phyloP scores from a whole-genome alignment of 2,329 filamentous ascomycete species.

The Cercospora janseana region DNA sequence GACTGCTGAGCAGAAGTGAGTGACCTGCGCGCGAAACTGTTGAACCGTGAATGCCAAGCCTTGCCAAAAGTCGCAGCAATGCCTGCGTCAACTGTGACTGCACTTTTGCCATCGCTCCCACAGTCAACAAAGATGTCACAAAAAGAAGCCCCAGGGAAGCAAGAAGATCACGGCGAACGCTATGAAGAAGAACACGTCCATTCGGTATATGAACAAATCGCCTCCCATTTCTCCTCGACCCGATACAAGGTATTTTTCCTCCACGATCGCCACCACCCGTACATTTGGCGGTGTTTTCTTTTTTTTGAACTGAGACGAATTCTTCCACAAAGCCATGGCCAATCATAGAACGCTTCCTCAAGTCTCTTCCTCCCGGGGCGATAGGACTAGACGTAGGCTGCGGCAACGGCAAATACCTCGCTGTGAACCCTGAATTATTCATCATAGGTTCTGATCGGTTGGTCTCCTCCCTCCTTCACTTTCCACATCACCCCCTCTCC shows the following conservation, averaged over 20 bases:
- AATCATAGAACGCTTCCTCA: constrained; percentile 76
- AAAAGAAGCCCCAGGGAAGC: background rate
- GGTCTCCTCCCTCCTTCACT: constrained; percentile 29
- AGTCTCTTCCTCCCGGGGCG: constrained; percentile 62
- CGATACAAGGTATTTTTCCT: constrained; percentile 71
- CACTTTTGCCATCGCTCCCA: background rate
- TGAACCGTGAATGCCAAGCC: background rate
- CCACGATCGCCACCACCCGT: too few species aligned
- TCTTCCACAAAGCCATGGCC: constrained; percentile 76
- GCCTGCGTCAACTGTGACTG: background rate
- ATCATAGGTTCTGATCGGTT: constrained; percentile 84
- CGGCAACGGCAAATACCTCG: constrained; percentile 93
- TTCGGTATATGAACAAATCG: constrained; percentile 83
- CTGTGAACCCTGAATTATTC: constrained; percentile 72
- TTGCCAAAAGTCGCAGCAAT: background rate
- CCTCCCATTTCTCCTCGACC: constrained; percentile 78
- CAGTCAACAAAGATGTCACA: background rate
- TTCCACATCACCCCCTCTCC: background rate
- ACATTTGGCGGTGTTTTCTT: too few species aligned
- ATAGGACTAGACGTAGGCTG: constrained; percentile 90
- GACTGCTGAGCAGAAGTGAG: too few species aligned
- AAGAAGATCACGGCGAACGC: constrained; percentile 42
- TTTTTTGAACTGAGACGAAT: background rate
- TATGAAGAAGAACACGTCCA: constrained; percentile 92
- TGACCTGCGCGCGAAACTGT: background rate